Base-by-base conservation (phyloP, 495 filamentous ascomycete genomes). In the Hypoxylon crocopeplum region DNA sequence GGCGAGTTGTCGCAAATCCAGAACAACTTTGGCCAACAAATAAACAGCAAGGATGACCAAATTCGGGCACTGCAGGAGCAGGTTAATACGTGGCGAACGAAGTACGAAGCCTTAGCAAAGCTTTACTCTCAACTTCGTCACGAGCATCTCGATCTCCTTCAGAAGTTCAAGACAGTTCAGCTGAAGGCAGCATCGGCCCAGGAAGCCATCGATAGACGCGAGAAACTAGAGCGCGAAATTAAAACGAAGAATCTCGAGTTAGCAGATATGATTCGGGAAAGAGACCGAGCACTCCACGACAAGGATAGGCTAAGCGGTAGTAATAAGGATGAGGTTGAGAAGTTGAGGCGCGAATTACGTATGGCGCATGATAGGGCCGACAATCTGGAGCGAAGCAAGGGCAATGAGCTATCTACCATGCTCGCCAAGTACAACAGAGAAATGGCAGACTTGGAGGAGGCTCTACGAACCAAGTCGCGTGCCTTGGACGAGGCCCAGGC, bases 181-280 rank as follows among this genome's bases (percentile, higher is more conserved):
- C 84, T 97, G 51, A 97, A 97, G 74, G 94, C 94, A 4, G 90
- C 92, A 1, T 97, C 93, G 2, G 95, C 94, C 0, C 93, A 97
- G 72, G 95, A 98, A 72, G 93, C 95, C 2, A 97, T 98, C 59
- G 95, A 98, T 17, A 86, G 84, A 49, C 86, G 93, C 16, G 95
- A 98, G 75, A 96, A 93, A 77, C 82, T 98, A 52, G 91, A 97
- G 75, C 86, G 93, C 7, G 94, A 98, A 74, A 88, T 98, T 68
- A 98, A 98, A 81, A 96, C 92, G 17, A 98, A 97, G 84, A 98
- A 98, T 70, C 80, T 98, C 13, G 95, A 98, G 74, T 78, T 98
- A 36, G 94, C 94, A 44, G 93, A 98, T 71, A 97, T 98, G 94
- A 98, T 98, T 54, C 86, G 94, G 4, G 94, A 98, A 73, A 82